Conservation (phyloP, 306 rosid species). For the Fragaria vesca region DNA sequence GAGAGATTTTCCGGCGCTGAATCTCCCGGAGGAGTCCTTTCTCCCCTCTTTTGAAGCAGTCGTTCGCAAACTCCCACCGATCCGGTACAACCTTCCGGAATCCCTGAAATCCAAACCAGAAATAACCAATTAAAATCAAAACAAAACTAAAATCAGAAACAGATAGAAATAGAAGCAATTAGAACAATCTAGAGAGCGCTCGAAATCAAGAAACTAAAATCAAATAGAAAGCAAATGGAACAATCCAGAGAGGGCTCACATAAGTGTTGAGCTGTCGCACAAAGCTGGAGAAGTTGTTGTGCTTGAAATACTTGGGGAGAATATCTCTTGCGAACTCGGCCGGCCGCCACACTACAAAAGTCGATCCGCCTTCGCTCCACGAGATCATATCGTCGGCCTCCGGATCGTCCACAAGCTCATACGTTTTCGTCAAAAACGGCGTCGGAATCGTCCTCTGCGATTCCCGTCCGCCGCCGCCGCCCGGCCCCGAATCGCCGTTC, state of each 20-base stretch:
- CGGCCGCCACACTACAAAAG: slow-evolving; percentile 88
- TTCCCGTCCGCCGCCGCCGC: slow-evolving; percentile 28
- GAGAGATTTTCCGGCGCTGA: slow-evolving; percentile 72
- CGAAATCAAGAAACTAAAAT: not conserved
- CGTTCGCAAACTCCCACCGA: slow-evolving; percentile 96
- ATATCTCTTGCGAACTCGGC: slow-evolving; percentile 98
- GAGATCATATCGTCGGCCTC: slow-evolving; percentile 74
- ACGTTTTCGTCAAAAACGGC: slow-evolving; percentile 83
- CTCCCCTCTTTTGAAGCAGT: slow-evolving; percentile 73
- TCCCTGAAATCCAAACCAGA: slow-evolving; percentile 45
- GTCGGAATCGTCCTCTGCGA: slow-evolving; percentile 89
- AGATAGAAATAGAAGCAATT: no score
- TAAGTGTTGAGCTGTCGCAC: slow-evolving; percentile 97
- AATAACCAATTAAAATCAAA: not conserved
- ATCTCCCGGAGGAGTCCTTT: slow-evolving; percentile 79
- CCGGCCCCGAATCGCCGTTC: slow-evolving; percentile 56
- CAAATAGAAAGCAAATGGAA: not conserved
- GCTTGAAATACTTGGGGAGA: slow-evolving; percentile 87
- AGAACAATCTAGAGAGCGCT: no score
- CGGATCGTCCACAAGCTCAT: slow-evolving; percentile 84
- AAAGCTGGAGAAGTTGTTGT: slow-evolving; percentile 93
- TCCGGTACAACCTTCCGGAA: slow-evolving; percentile 95
- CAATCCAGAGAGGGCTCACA: slow-evolving; percentile 27
- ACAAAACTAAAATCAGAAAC: no score
- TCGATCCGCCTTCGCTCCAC: slow-evolving; percentile 87